These are phyloP conservation scores for Sphagnum tenellum DNA, from an alignment of 225 moss, liverwort and hornwort species.

Conservation along the genomic window DNA sequence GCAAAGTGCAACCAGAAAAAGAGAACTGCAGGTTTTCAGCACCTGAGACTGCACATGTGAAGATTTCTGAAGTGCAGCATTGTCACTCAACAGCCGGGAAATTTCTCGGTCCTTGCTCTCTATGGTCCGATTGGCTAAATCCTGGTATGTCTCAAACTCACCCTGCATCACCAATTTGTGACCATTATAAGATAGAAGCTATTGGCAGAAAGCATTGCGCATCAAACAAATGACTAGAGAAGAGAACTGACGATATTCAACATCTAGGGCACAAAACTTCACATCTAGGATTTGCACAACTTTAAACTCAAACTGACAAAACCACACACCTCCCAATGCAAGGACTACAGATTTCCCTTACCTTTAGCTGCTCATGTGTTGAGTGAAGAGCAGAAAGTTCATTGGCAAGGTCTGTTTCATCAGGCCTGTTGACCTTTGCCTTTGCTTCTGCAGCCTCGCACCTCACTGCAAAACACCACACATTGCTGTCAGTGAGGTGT, in stretches of 20 bases:
- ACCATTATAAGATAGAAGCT: no score
- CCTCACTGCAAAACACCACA: conserved; percentile 18
- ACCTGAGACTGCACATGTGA: conserved; percentile 16
- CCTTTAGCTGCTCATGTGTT: conserved; percentile 47
- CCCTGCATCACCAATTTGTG: conserved; percentile 16
- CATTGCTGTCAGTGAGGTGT: background rate
- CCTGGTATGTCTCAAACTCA: conserved; percentile 77
- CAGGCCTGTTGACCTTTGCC: conserved; percentile 19
- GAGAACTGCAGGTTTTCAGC: background rate
- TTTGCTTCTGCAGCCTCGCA: conserved; percentile 39
- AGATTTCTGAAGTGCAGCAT: conserved; percentile 40
- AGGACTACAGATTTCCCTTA: background rate
- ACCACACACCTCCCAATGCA: background rate
- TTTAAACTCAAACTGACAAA: background rate
- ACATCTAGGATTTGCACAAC: background rate
- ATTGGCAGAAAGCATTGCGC: no score
- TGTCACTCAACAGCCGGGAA: conserved; percentile 66
- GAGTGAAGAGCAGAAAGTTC: conserved; percentile 33
- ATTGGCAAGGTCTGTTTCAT: conserved; percentile 39
- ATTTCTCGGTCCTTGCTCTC: conserved; percentile 87
- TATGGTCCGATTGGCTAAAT: conserved; percentile 76
- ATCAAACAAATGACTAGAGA: no score
- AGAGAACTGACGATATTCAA: no score
- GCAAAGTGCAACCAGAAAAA: no score
- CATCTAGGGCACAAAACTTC: no score